A percentile compares a stretch with the other conserved stretches of the same genome.
Conservation (phyloP, 352 stramenopile genomes). For the Phytophthora idaei region DNA sequence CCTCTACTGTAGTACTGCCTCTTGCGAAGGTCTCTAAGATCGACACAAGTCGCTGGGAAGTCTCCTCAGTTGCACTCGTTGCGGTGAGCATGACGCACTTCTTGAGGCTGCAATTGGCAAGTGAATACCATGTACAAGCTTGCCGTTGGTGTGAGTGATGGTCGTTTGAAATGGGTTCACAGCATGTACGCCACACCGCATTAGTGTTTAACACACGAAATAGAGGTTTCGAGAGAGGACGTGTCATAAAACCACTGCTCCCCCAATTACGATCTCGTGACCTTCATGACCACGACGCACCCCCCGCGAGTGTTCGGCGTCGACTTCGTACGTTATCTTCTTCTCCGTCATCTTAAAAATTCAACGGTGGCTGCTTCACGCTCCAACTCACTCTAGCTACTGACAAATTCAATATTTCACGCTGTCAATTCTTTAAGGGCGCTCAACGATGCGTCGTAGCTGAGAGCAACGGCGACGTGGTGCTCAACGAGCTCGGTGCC, state of each 20-base stretch:
- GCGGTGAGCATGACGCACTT: slow-evolving; percentile 17
- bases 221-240: slow-evolving; percentile 29
- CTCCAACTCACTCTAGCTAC: slow-evolving; percentile 3
- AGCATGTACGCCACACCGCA: slow-evolving; percentile 7
- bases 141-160: slow-evolving; percentile 32
- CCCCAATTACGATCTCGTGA: slow-evolving; percentile 21
- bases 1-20: slow-evolving; percentile 28
- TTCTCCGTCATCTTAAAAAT: background rate
- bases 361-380: slow-evolving; percentile 2
- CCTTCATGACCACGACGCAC: slow-evolving; percentile 35
- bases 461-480: slow-evolving; percentile 72
- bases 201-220: slow-evolving; percentile 14
- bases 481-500: slow-evolving; percentile 89
- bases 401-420: slow-evolving; percentile 14
- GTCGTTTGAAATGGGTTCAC: slow-evolving; percentile 10
- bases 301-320: slow-evolving; percentile 68
- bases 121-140: slow-evolving; percentile 4
- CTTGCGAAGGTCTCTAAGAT: slow-evolving; percentile 32
- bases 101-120: slow-evolving; percentile 14
- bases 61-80: slow-evolving; percentile 14
- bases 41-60: slow-evolving; percentile 22
- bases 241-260: background rate
- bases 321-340: slow-evolving; percentile 65
- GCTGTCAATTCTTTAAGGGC: slow-evolving; percentile 40
- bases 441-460: slow-evolving; percentile 82